These are phyloP conservation scores for Pythium biforme DNA, from an alignment of 352 stramenopile genomes.

Conservation along the genomic window DNA sequence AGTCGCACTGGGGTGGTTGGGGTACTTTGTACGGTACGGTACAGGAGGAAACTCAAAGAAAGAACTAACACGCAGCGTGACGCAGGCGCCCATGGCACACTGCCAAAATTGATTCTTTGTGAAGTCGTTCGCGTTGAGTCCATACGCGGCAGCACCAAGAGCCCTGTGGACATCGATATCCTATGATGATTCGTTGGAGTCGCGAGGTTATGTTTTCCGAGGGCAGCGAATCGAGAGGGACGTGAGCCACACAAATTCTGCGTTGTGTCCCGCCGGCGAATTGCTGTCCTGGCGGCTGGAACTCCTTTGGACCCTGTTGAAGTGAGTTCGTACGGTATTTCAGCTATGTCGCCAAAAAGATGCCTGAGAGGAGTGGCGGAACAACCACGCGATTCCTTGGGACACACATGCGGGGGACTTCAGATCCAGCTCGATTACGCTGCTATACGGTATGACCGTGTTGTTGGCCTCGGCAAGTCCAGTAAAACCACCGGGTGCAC, in stretches of 20 bases:
- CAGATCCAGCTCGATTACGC: neutral
- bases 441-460: neutral
- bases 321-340: neutral
- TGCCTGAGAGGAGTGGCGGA: too few species aligned
- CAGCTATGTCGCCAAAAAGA: neutral
- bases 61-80: neutral
- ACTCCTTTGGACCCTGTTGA: neutral
- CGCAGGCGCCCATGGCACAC: neutral
- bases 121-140: neutral
- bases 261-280: too few species aligned
- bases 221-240: too few species aligned
- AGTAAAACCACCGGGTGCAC: neutral
- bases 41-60: neutral
- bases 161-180: neutral
- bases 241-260: neutral
- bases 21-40: neutral
- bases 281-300: neutral
- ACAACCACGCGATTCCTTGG: neutral
- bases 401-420: too few species aligned
- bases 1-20: neutral
- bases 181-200: neutral
- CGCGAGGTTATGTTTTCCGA: too few species aligned
- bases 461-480: too few species aligned
- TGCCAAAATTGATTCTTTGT: neutral
- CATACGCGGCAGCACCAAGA: neutral